Percentiles rank a stretch among this genome's conserved stretches.
Evolutionary conservation across 305 asterid species (phyloP).

Genomic region (Solanum hybrid): DNA sequence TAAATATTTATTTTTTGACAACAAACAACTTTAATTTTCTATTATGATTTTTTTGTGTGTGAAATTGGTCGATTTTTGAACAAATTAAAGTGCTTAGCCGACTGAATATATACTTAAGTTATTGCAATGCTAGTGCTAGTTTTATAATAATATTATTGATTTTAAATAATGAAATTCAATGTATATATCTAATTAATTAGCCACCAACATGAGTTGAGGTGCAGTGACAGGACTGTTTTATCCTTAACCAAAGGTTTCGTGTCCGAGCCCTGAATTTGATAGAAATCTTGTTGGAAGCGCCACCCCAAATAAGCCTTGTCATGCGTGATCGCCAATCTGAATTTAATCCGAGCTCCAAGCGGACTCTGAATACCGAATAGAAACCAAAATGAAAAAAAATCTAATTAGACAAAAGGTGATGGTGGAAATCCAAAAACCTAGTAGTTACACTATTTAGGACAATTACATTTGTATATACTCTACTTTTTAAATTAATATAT

Average conservation of each 20-base stretch:
- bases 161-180: not conserved
- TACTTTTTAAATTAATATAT: not conserved
- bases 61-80: not conserved
- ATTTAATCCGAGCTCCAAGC: too few relatives aligned
- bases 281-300: too few relatives aligned
- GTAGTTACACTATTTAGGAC: not conserved
- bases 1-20: not conserved
- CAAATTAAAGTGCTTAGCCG: not conserved
- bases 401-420: not conserved
- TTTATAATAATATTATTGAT: not conserved
- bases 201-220: too few relatives aligned
- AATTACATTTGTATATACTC: not conserved
- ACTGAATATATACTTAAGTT: not conserved
- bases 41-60: not conserved
- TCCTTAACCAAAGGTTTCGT: too few relatives aligned
- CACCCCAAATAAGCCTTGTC: accelerated
- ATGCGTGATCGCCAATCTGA: too few relatives aligned
- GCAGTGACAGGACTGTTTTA: too few relatives aligned
- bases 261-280: too few relatives aligned
- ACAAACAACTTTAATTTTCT: not conserved
- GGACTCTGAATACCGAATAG: too few relatives aligned
- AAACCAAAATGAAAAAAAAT: too few relatives aligned
- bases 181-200: not conserved
- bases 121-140: not conserved
- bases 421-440: not conserved